These are phyloP conservation scores for Neurospora hispaniola DNA, from an alignment of 495 filamentous ascomycete species.

Conservation along the genomic window DNA sequence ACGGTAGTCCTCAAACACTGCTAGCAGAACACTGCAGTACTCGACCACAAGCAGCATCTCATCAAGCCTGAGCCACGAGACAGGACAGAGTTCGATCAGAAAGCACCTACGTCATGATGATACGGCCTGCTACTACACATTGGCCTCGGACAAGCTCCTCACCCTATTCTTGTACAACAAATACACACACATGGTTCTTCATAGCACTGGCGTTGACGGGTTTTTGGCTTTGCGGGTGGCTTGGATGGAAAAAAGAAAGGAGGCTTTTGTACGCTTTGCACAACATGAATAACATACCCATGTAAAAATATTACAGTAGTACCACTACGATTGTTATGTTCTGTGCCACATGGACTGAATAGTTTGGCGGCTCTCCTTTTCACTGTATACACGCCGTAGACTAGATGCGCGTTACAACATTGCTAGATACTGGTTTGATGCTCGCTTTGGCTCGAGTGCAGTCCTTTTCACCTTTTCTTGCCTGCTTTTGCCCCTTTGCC, in stretches of 20 bases:
- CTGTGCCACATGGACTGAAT: neutral
- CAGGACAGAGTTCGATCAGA: neutral
- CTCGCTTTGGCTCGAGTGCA: neutral
- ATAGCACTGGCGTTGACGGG: conserved; percentile 21
- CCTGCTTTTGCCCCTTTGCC: neutral
- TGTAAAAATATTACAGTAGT: neutral
- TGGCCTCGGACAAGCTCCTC: too few relatives aligned
- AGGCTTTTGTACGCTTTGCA: neutral
- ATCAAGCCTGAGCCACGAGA: neutral
- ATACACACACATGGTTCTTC: conserved; percentile 6
- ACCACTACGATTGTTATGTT: neutral
- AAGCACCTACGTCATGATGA: neutral
- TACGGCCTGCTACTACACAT: neutral
- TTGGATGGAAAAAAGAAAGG: neutral
- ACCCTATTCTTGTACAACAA: conserved; percentile 6
- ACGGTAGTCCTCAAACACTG: too few relatives aligned
- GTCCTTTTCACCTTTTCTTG: neutral
- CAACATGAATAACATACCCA: neutral
- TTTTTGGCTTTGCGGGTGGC: conserved; percentile 5
- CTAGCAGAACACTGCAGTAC: too few relatives aligned
- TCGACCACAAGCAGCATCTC: too few relatives aligned
- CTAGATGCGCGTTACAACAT: neutral
- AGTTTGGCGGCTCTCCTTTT: neutral
- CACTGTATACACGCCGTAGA: neutral
- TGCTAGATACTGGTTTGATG: neutral